These are phyloP conservation scores for Plasmodium sp. DNA, from an alignment of 169 alveolate species.

Conservation along the genomic window DNA sequence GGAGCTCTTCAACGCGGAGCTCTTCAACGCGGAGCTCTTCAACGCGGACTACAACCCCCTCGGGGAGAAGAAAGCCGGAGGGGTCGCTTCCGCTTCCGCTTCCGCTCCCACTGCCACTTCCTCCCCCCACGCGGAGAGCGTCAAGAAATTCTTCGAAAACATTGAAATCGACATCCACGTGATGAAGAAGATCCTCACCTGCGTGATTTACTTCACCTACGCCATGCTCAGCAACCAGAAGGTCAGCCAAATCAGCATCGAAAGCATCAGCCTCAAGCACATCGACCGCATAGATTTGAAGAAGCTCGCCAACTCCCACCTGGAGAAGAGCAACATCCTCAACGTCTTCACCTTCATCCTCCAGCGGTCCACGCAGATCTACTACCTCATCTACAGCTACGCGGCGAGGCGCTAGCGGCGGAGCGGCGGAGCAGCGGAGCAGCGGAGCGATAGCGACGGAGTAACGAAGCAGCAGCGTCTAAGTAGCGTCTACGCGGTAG, in stretches of 20 bases:
- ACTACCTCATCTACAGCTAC: conserved; percentile 30
- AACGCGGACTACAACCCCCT: conserved; percentile 19
- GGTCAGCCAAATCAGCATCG: conserved; percentile 50
- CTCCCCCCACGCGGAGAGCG: not conserved
- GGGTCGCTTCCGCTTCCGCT: not conserved
- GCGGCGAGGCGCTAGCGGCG: not conserved
- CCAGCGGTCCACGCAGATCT: conserved; percentile 67
- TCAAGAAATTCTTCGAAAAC: conserved; percentile 42
- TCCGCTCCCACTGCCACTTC: not conserved
- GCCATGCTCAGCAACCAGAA: conserved; percentile 62
- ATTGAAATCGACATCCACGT: conserved; percentile 61
- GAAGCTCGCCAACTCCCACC: conserved; percentile 25
- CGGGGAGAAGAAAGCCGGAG: not conserved
- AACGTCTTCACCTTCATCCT: conserved; percentile 42
- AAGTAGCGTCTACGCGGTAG: too few relatives aligned
- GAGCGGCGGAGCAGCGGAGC: not conserved
- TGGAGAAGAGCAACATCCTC: conserved; percentile 53
- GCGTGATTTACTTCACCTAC: conserved; percentile 59
- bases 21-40: conserved; percentile 20
- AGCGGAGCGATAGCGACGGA: too few relatives aligned
- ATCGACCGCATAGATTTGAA: conserved; percentile 41
- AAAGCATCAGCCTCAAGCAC: conserved; percentile 45
- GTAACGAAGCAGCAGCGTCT: not conserved
- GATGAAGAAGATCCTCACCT: conserved; percentile 47
- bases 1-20: conserved; percentile 18